Percentiles rank a stretch among this genome's conserved stretches.
These are phyloP conservation scores for Penicillium sp. DNA, from an alignment of 2,329 filamentous ascomycete species.

Conservation along the genomic window DNA sequence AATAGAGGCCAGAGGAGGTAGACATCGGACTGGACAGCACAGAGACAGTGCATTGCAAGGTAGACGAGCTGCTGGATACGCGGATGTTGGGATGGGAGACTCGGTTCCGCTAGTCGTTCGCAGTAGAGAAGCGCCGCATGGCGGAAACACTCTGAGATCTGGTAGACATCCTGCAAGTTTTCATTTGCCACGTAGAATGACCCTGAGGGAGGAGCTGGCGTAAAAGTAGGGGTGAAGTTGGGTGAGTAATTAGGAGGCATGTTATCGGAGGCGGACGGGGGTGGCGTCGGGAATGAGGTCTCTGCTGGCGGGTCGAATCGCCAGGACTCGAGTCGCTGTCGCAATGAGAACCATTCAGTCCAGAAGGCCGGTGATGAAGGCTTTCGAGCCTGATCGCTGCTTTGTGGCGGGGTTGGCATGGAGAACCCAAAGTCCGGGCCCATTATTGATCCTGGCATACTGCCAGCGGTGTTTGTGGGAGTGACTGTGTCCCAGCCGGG, in stretches of 20 bases:
- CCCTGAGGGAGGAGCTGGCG: slow-evolving; percentile 33
- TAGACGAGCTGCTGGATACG: slow-evolving; percentile 84
- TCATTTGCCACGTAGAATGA: slow-evolving; percentile 51
- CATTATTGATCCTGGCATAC: slow-evolving; percentile 44
- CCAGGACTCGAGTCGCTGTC: slow-evolving; percentile 78
- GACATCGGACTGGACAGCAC: slow-evolving; percentile 79
- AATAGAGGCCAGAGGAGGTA: slow-evolving; percentile 94
- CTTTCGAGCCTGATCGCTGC: slow-evolving; percentile 22
- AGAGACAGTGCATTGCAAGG: slow-evolving; percentile 82
- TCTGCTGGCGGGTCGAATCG: slow-evolving; percentile 62
- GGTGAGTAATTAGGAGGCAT: slow-evolving; percentile 16
- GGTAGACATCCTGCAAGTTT: slow-evolving; percentile 74
- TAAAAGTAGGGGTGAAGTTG: slow-evolving; percentile 29
- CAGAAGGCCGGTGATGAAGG: slow-evolving; percentile 63
- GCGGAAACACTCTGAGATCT: slow-evolving; percentile 88
- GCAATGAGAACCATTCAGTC: slow-evolving; percentile 83
- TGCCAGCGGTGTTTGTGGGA: slow-evolving; percentile 3
- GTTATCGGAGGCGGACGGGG: slow-evolving; percentile 19
- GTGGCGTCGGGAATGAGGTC: slow-evolving; percentile 23
- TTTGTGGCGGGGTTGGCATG: slow-evolving; percentile 34
- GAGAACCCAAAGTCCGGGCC: slow-evolving; percentile 30
- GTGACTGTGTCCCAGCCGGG: slow-evolving; percentile 25
- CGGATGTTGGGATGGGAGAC: slow-evolving; percentile 71
- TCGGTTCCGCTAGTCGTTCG: slow-evolving; percentile 80
- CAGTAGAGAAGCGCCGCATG: slow-evolving; percentile 88